Percentiles rank a stretch among this genome's conserved stretches.
phyloP scores from a whole-genome alignment of 768 basidiomycete species.

The Suillus paluster region DNA sequence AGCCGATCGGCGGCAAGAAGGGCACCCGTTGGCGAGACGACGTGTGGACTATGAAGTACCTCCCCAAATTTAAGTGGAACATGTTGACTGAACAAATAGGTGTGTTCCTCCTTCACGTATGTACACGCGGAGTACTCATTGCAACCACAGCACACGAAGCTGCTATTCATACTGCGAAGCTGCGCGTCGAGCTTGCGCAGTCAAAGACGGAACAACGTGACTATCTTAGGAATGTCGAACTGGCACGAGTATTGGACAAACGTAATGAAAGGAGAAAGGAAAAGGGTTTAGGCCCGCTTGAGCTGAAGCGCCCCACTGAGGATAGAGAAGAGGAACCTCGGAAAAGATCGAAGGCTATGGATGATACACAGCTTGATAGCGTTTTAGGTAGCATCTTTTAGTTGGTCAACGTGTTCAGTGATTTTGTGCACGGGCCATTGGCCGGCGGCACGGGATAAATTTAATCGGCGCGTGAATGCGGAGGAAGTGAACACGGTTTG shows the following conservation, averaged over 20 bases:
- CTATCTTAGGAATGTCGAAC: conserved; percentile 93
- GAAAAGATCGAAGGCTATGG: conserved; percentile 19
- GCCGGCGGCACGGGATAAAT: conserved; percentile 14
- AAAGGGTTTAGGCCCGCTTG: conserved; percentile 54
- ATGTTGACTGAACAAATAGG: conserved; percentile 99
- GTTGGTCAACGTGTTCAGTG: conserved; percentile 13
- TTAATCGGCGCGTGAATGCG: conserved; percentile 27
- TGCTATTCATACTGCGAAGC: conserved; percentile 81
- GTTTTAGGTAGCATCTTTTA: conserved; percentile 61
- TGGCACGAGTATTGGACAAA: conserved; percentile 84
- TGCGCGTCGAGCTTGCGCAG: conserved; percentile 91
- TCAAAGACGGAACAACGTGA: conserved; percentile 89
- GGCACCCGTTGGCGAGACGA: conserved; percentile 92
- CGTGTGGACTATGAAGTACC: conserved; percentile 99
- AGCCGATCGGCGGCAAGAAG: conserved; percentile 94
- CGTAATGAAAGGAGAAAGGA: conserved; percentile 69
- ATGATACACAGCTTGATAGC: conserved; percentile 37
- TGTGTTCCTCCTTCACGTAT: conserved; percentile 45
- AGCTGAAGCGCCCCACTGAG: conserved; percentile 21
- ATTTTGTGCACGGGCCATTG: conserved; percentile 20
- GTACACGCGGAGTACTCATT: conserved; percentile 12
- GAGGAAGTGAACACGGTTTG: conserved; percentile 21
- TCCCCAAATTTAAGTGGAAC: conserved; percentile 98
- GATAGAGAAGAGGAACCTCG: conserved; percentile 13
- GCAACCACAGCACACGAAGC: conserved; percentile 81